Percentiles rank a stretch among this genome's conserved stretches.
phyloP scores from a whole-genome alignment of 441 rosid species.

The Sinapis alba region DNA sequence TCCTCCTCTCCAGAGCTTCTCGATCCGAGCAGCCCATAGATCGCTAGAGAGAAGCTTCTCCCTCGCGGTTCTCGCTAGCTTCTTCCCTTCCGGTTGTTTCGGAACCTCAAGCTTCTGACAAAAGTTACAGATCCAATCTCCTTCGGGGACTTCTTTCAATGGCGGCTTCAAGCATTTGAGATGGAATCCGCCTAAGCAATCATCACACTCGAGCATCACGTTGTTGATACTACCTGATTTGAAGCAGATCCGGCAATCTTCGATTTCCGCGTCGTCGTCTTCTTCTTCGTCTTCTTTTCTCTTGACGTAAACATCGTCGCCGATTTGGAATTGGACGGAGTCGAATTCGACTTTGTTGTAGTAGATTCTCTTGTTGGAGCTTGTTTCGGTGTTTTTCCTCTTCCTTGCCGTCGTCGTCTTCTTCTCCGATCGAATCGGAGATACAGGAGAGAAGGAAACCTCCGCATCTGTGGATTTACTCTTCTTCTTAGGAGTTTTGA shows the following conservation, averaged over 20 bases:
- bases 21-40: slow-evolving; percentile 80
- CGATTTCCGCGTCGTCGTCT: slow-evolving; percentile 63
- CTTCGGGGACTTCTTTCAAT: slow-evolving; percentile 76
- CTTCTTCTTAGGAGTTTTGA: neutral
- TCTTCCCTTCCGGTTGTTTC: slow-evolving; percentile 67
- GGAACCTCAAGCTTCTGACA: slow-evolving; percentile 71
- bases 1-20: slow-evolving; percentile 83
- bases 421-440: slow-evolving; percentile 60
- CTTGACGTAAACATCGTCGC: slow-evolving; percentile 86
- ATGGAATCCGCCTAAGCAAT: slow-evolving; percentile 91
- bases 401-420: slow-evolving; percentile 39
- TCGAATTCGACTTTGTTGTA: slow-evolving; percentile 76
- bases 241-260: slow-evolving; percentile 87
- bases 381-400: slow-evolving; percentile 43
- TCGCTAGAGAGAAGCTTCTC: slow-evolving; percentile 92
- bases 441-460: slow-evolving; percentile 50
- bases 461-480: slow-evolving; percentile 25
- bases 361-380: slow-evolving; percentile 54
- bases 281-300: slow-evolving; percentile 76
- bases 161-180: slow-evolving; percentile 93
- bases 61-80: slow-evolving; percentile 64
- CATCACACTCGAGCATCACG: slow-evolving; percentile 88
- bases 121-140: slow-evolving; percentile 83
- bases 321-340: slow-evolving; percentile 71
- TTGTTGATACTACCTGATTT: slow-evolving; percentile 48